Evolutionary conservation across 208 protist species (phyloP).

Genomic region (Spironucleus salmonicida): DNA sequence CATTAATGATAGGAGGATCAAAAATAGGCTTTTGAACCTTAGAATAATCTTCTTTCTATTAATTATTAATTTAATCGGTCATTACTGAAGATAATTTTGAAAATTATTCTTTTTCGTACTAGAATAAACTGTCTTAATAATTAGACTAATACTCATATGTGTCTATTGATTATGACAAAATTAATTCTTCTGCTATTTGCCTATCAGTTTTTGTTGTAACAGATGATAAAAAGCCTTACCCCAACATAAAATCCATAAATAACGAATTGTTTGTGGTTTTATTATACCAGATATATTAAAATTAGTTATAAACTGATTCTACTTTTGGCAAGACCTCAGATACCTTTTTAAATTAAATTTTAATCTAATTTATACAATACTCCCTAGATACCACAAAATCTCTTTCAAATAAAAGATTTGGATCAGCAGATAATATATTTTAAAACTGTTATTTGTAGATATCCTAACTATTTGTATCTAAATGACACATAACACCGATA

Average conservation of each 20-base stretch:
- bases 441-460: background rate
- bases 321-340: background rate
- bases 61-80: background rate
- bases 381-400: background rate
- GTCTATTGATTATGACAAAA: background rate
- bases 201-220: background rate
- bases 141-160: background rate
- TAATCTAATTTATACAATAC: background rate
- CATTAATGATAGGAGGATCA: background rate
- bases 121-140: background rate
- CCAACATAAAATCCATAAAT: background rate
- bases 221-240: background rate
- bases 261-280: background rate
- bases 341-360: background rate
- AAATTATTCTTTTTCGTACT: background rate
- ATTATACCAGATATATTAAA: background rate
- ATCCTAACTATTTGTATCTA: background rate
- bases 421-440: background rate
- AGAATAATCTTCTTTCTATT: background rate
- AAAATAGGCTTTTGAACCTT: background rate
- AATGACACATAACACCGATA: background rate
- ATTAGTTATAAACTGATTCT: background rate
- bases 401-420: background rate
- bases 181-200: background rate
- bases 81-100: background rate